Evolutionary conservation across 2,329 filamentous ascomycete genomes (phyloP), one percentile per base, ranked within the genome.

Genomic region (Lecanoromycetidae sp.): DNA sequence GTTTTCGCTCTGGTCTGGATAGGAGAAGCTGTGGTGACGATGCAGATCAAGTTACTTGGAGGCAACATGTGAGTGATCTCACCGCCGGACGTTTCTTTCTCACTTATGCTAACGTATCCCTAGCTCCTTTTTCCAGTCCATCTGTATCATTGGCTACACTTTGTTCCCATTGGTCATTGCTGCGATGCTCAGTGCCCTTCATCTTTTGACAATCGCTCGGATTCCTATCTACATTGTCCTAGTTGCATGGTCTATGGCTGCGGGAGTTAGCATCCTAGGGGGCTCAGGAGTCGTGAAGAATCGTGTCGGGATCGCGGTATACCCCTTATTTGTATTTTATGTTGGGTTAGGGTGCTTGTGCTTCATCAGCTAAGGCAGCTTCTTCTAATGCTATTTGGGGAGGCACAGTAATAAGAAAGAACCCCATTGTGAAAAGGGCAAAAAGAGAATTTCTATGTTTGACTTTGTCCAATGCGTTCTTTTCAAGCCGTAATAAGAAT

Each of bases 121-220:
- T 17, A 96, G 90, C 59, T 95, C 91, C 15, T 98, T 98, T 65
- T 91, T 94, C 60, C 91, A 98, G 66, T 94, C 87, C 49, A 78
- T 98, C 56, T 96, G 88, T 65, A 93, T 98, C 58, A 98, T 98
- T 62, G 91, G 91, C 37, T 98, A 98, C 66, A 98, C 91, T 1
- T 77, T 98, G 47, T 98, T 98, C 68, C 91, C 91, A 2, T 77
- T 98, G 44, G 91, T 96, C 57, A 84, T 98, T 56, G 93, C 93
- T 6, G 80, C 90, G 1, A 70, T 95, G 43, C 77, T 98, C 54
- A 94, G 87, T 47, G 90, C 90, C 1, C 61, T 98, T 26, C 74
- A 78, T 42, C 74, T 96, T 6, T 82, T 80, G 34, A 82, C 79
- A 57, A 84, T 96, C 54, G 78, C 83, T 5, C 76, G 91, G 48